phyloP scores from a whole-genome alignment of 192 early-diverging fungal species.

The Diversispora epigaea region DNA sequence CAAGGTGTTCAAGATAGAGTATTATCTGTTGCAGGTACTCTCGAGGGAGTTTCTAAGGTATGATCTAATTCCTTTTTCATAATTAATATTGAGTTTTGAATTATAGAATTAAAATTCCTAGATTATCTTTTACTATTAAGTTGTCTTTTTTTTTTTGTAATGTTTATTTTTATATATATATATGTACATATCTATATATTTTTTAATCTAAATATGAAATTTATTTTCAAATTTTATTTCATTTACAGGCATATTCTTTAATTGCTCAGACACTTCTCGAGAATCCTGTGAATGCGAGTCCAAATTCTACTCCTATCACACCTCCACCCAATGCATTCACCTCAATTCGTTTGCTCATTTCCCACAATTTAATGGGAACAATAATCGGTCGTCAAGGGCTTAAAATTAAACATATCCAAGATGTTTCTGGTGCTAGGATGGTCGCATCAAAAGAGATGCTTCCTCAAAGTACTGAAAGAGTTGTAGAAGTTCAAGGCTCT shows the following conservation, averaged over 20 bases:
- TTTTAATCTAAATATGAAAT: not conserved
- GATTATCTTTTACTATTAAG: no score
- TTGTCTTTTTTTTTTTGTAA: no score
- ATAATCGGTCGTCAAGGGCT: conserved; percentile 91
- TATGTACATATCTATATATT: no score
- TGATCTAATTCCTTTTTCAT: conserved; percentile 36
- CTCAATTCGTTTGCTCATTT: conserved; percentile 84
- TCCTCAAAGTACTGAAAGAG: conserved; percentile 90
- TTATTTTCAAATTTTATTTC: not conserved
- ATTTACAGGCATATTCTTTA: conserved; percentile 72
- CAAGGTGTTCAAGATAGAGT: conserved; percentile 85
- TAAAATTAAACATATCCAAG: conserved; percentile 96
- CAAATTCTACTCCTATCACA: conserved; percentile 53
- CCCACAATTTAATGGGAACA: conserved; percentile 85
- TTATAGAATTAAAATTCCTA: no score
- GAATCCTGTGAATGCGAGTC: conserved; percentile 64
- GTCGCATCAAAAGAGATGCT: conserved; percentile 89
- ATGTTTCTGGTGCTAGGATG: conserved; percentile 81
- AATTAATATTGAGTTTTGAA: no score
- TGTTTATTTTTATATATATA: no score
- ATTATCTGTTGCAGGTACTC: conserved; percentile 69
- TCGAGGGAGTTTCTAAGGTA: conserved; percentile 72
- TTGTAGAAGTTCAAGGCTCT: conserved; percentile 83
- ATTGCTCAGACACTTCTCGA: conserved; percentile 77
- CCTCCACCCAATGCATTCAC: conserved; percentile 50